Evolutionary conservation across 352 stramenopile genomes (phyloP).

Genomic region (Blastocystis sp.): DNA sequence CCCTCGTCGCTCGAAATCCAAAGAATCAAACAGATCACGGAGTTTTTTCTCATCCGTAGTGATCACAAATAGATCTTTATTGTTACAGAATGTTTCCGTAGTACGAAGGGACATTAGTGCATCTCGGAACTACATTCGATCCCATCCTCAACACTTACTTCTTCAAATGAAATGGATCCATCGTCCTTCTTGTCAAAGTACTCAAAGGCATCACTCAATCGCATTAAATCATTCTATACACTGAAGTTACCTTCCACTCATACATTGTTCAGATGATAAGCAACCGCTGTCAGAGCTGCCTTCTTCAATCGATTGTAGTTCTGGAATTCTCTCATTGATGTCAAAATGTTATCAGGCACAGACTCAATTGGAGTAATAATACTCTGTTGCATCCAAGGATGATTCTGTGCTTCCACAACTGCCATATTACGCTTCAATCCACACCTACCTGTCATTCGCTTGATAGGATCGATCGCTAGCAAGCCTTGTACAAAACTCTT

Average conservation of each 20-base stretch:
- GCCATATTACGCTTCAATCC: background rate
- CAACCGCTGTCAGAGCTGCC: slow-evolving; percentile 34
- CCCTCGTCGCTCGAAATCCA: slow-evolving; percentile 42
- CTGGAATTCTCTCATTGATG: slow-evolving; percentile 34
- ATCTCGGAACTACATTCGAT: slow-evolving; percentile 37
- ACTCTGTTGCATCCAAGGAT: slow-evolving; percentile 30
- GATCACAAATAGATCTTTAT: slow-evolving; percentile 43
- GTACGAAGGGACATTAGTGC: slow-evolving; percentile 20
- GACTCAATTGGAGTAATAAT: slow-evolving; percentile 5
- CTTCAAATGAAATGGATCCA: slow-evolving; percentile 58
- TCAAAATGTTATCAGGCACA: slow-evolving; percentile 12
- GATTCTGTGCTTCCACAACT: slow-evolving; percentile 48
- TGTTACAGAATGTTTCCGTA: slow-evolving; percentile 50
- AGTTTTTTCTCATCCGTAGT: slow-evolving; percentile 56
- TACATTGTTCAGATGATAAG: slow-evolving; percentile 63
- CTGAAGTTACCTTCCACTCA: background rate
- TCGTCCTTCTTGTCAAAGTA: slow-evolving; percentile 62
- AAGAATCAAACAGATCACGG: slow-evolving; percentile 22
- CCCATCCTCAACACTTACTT: background rate
- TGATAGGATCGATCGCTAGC: slow-evolving; percentile 45
- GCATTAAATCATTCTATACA: slow-evolving; percentile 61
- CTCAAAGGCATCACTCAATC: slow-evolving; percentile 37
- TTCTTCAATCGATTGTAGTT: slow-evolving; percentile 64
- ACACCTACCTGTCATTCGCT: slow-evolving; percentile 39
- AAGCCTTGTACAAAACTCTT: slow-evolving; percentile 55